Percentiles rank a stretch among this genome's conserved stretches.
These are phyloP conservation scores for Tubosaeta sp. DNA, from an alignment of 768 basidiomycete genomes.

Conservation along the genomic window DNA sequence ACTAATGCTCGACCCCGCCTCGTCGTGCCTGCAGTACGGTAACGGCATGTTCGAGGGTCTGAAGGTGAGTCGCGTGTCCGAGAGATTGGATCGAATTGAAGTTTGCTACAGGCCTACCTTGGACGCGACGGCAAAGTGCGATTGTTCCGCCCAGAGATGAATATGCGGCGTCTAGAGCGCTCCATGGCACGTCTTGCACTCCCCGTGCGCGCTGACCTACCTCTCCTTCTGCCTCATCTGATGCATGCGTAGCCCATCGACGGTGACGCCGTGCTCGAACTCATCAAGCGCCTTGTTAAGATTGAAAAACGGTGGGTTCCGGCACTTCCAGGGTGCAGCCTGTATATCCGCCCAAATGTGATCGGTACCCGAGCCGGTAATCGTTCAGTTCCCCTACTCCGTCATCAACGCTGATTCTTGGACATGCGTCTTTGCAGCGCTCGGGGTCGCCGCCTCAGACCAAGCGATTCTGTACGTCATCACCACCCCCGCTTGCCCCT, in stretches of 20 bases:
- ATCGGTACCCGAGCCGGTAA: conserved; percentile 43
- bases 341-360: conserved; percentile 84
- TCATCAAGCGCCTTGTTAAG: conserved; percentile 62
- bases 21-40: conserved; percentile 61
- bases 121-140: conserved; percentile 69
- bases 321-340: conserved; percentile 60
- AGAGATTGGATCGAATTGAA: not conserved
- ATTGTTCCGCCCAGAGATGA: conserved; percentile 79
- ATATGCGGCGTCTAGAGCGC: conserved; percentile 76
- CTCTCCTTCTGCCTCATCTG: no score
- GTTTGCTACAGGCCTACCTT: conserved; percentile 51
- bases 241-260: conserved; percentile 35
- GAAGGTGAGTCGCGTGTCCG: conserved; percentile 41
- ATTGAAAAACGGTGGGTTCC: conserved; percentile 89
- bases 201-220: conserved; percentile 42
- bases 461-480: conserved; percentile 87
- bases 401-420: not conserved
- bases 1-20: conserved; percentile 52
- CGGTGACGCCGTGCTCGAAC: conserved; percentile 41
- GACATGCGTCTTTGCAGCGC: conserved; percentile 26
- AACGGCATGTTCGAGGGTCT: conserved; percentile 59
- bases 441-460: conserved; percentile 71
- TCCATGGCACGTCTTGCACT: conserved; percentile 70
- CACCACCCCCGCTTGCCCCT: conserved; percentile 54
- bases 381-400: not conserved